Evolutionary conservation across 495 filamentous ascomycete genomes (phyloP), one percentile per base, ranked within the genome.

Genomic region (Trichocladium antarcticum): DNA sequence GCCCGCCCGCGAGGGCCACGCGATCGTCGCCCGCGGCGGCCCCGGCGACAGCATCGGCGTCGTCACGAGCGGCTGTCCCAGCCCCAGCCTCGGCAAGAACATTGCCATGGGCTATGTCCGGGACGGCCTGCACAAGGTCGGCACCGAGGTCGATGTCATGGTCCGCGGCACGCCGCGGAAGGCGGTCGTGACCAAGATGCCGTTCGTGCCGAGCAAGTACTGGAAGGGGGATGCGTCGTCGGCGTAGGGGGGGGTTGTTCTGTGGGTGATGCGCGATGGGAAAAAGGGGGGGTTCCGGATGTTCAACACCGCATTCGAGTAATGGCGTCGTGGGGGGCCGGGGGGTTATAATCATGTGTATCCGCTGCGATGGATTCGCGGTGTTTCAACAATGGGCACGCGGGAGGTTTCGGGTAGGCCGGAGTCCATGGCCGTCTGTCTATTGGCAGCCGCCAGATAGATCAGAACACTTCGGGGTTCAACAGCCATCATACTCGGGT

Each of bases 21-120:
- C 85, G 59, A 83, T 98, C 47, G 66, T 89, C 12, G 53, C 45
- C 50, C 51, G 43, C 4, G 71, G 80, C 47, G 67, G 73, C n/a
- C n/a, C n/a, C 45, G 49, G 42, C 1, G 50, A 42, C 37, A 70
- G 70, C 47, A 73, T 84, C 39, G 77, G 76, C 16, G 60, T 48
- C n/a, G 75, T 98, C 47, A 98, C 92, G 7, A 90, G 85, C 44
- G 92, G 92, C 7, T 83, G 89, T 53, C 92, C 92, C 0, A 88
- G 84, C 57, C 92, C 90, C 6, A 85, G 82, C 1, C 70, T 95
- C 15, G 81, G 79, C 20, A 82, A 79, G 62, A 96, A 96, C 60
- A 88, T 98, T 46, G 89, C 93, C 36, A 98, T 98, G 92, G 92
- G 83, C 0, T 98, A 97, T 62, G 71, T 98, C 53, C 80, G 81